A percentile compares a stretch with the other conserved stretches of the same genome.
These are phyloP conservation scores for Pleurotus platypus DNA, from an alignment of 768 basidiomycete species.

Conservation along the genomic window DNA sequence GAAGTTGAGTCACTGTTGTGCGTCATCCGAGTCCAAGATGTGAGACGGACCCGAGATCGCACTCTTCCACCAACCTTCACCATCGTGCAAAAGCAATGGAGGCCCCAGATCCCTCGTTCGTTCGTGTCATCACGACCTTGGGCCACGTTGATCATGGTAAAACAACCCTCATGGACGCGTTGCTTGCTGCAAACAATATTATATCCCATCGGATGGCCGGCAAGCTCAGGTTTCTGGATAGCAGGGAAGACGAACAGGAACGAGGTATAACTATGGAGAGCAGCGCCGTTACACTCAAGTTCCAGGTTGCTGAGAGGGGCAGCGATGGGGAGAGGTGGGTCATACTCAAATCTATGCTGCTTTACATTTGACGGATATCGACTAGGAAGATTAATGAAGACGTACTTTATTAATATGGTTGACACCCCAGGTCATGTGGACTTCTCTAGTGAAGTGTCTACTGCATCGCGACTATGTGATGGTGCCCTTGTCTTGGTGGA, in stretches of 20 bases:
- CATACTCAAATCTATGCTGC: constrained; percentile 1
- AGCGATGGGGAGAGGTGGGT: constrained; percentile 51
- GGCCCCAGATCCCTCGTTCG: constrained; percentile 39
- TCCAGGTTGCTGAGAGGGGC: constrained; percentile 67
- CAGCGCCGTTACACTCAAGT: constrained; percentile 87
- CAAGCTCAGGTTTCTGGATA: constrained; percentile 93
- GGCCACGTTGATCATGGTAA: constrained; percentile 97
- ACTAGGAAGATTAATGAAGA: constrained; percentile 55
- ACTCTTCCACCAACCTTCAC: constrained; percentile 3
- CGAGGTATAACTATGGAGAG: constrained; percentile 99
- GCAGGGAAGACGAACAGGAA: constrained; percentile 95
- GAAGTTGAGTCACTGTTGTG: background rate
- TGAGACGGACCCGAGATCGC: too few relatives aligned
- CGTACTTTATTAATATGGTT: constrained; percentile 91
- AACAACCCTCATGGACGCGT: constrained; percentile 90
- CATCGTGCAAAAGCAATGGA: constrained; percentile 19
- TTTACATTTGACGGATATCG: constrained; percentile 27
- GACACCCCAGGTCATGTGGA: constrained; percentile 99
- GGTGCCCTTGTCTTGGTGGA: constrained; percentile 95
- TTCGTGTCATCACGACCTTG: constrained; percentile 80
- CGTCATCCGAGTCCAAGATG: too few relatives aligned
- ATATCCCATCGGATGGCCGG: constrained; percentile 94
- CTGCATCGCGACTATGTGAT: constrained; percentile 90
- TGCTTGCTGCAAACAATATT: constrained; percentile 96
- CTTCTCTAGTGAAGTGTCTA: constrained; percentile 96